These are phyloP conservation scores for Cyclotella sp. DNA, from an alignment of 108 stramenopile genomes.

Conservation along the genomic window DNA sequence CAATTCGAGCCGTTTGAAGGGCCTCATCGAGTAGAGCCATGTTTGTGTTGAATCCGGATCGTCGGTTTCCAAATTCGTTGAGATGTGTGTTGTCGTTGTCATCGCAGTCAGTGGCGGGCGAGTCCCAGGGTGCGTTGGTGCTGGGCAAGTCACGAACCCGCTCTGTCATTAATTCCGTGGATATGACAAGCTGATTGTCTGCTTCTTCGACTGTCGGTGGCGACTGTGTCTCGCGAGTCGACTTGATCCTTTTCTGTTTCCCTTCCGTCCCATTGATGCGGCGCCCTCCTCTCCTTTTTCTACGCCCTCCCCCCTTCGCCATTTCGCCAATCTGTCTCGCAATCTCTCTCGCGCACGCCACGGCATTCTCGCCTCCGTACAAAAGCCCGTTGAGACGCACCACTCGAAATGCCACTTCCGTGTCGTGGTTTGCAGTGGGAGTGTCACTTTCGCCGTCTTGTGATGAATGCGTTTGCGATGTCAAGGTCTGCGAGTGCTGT, in stretches of 20 bases:
- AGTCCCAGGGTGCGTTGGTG: no score
- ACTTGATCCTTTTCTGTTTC: slow-evolving; percentile 1
- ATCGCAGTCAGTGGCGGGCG: neutral
- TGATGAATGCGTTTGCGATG: neutral
- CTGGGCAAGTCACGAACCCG: no score
- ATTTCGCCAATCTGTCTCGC: slow-evolving; percentile 78
- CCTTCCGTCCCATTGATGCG: slow-evolving; percentile 1
- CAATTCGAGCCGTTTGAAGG: slow-evolving; percentile 68
- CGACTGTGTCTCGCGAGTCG: no score
- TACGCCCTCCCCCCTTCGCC: slow-evolving; percentile 35
- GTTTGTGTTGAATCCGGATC: slow-evolving; percentile 70
- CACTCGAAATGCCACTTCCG: slow-evolving; percentile 56
- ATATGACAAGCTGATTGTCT: no score
- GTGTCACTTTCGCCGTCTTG: no score
- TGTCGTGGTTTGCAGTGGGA: no score
- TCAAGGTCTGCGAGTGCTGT: neutral
- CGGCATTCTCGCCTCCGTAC: slow-evolving; percentile 72
- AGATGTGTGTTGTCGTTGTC: slow-evolving; percentile 14
- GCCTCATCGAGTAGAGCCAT: slow-evolving; percentile 74
- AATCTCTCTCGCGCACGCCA: slow-evolving; percentile 70
- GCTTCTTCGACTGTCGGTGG: no score
- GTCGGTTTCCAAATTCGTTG: slow-evolving; percentile 53
- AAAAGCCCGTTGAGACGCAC: slow-evolving; percentile 76
- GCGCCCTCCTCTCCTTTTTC: slow-evolving; percentile 9
- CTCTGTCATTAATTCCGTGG: no score